Evolutionary conservation across 192 early-diverging fungal species (phyloP).

Genomic region (Phlyctochytrium arcticum): DNA sequence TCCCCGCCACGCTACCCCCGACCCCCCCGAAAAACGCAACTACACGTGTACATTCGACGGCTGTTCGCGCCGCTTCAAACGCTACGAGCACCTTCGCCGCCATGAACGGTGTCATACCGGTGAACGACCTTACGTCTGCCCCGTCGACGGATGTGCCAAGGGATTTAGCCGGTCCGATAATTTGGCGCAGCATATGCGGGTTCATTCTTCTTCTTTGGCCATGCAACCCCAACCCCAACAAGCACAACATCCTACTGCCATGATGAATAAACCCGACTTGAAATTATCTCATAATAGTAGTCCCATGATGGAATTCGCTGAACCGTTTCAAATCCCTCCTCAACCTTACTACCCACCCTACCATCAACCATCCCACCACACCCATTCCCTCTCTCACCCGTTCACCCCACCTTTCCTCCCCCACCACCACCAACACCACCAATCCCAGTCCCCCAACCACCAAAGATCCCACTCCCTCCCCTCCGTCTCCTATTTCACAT

Average conservation of each 20-base stretch:
- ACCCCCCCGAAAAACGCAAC: slow-evolving; percentile 13
- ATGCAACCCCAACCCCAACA: not conserved
- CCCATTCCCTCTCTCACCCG: slow-evolving; percentile 1
- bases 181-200: slow-evolving; percentile 54
- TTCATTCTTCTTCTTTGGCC: slow-evolving; percentile 6
- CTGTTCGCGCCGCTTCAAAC: slow-evolving; percentile 58
- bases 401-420: not conserved
- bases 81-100: slow-evolving; percentile 71
- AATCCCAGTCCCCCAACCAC: not conserved
- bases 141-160: slow-evolving; percentile 48
- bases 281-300: not conserved
- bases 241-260: not conserved
- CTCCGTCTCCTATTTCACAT: too few relatives aligned
- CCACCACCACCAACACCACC: not conserved
- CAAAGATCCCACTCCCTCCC: too few relatives aligned
- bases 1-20: not conserved
- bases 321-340: not conserved
- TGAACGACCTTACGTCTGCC: slow-evolving; percentile 61
- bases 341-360: not conserved
- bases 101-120: slow-evolving; percentile 67
- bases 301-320: not conserved
- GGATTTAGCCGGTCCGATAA: slow-evolving; percentile 64
- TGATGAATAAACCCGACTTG: not conserved
- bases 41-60: slow-evolving; percentile 27
- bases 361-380: slow-evolving; percentile 7